Conservation (phyloP, 2,329 filamentous ascomycete species). For the Dactylellina drechsleri region DNA sequence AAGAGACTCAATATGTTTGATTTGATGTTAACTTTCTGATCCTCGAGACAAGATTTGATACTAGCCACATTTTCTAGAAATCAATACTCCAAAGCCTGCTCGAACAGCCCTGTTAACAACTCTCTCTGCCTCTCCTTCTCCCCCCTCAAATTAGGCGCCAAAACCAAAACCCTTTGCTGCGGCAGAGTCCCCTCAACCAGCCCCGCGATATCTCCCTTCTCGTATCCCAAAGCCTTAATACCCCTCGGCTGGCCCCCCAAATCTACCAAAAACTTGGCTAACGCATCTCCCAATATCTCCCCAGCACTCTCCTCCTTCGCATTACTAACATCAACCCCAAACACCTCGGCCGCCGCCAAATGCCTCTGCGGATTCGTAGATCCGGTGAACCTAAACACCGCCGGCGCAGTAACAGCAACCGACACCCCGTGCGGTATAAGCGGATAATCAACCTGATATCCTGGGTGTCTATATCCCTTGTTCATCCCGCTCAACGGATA, state of each 20-base stretch:
- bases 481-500: constrained; percentile 98
- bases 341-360: constrained; percentile 85
- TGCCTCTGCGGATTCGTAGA: constrained; percentile 93
- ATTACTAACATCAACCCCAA: constrained; percentile 87
- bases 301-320: constrained; percentile 91
- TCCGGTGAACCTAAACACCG: constrained; percentile 92
- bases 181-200: constrained; percentile 95
- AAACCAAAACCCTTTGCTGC: constrained; percentile 86
- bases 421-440: constrained; percentile 85
- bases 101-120: constrained; percentile 76
- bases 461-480: constrained; percentile 80
- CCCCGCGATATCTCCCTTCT: constrained; percentile 76
- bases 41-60: no score
- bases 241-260: constrained; percentile 92
- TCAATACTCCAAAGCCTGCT: constrained; percentile 69
- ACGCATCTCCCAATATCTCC: constrained; percentile 83
- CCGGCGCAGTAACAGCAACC: constrained; percentile 69
- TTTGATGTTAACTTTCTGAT: no score
- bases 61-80: no score
- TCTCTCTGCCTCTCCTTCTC: constrained; percentile 77
- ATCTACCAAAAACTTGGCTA: constrained; percentile 80
- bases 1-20: no score
- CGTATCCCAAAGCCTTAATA: constrained; percentile 84
- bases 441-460: constrained; percentile 79
- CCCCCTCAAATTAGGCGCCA: constrained; percentile 81